Evolutionary conservation across 345 rosid species (phyloP).

Genomic region (Moricandia moricandioides): DNA sequence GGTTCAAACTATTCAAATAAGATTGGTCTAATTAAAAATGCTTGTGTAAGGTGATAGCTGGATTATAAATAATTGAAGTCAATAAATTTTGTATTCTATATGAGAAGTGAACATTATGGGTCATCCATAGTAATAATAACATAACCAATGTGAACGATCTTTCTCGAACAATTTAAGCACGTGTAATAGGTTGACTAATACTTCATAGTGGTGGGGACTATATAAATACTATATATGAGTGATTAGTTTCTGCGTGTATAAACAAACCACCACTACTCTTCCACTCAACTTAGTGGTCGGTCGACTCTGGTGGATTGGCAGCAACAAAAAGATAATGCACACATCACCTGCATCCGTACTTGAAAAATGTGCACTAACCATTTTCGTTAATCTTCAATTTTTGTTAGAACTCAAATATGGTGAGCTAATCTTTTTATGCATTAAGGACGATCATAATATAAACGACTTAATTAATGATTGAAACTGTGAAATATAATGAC

Average conservation of each 20-base stretch:
- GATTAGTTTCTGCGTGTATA: slow-evolving; percentile 7
- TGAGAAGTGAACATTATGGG: slow-evolving; percentile 15
- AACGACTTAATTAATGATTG: background rate
- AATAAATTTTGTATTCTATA: background rate
- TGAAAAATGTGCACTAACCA: slow-evolving; percentile 1
- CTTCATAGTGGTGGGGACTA: slow-evolving; percentile 26
- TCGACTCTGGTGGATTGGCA: slow-evolving; percentile 29
- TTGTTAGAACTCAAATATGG: background rate
- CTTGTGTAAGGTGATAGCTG: background rate
- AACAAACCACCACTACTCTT: slow-evolving; percentile 16
- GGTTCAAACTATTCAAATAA: background rate
- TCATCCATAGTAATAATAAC: slow-evolving; percentile 20
- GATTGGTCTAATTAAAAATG: background rate
- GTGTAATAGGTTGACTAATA: slow-evolving; percentile 28
- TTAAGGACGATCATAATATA: background rate
- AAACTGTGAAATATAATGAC: background rate
- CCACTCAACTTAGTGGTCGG: slow-evolving; percentile 31
- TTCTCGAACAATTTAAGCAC: slow-evolving; percentile 23
- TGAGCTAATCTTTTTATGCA: slow-evolving; percentile 1
- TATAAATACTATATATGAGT: slow-evolving; percentile 1
- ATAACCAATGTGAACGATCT: slow-evolving; percentile 12
- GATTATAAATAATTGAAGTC: background rate
- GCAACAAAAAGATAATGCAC: slow-evolving; percentile 22
- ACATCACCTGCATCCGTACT: slow-evolving; percentile 6
- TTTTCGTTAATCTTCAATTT: background rate